Conservation (phyloP, 176 grass and related monocot genomes). For the Tillandsia fasciculata region DNA sequence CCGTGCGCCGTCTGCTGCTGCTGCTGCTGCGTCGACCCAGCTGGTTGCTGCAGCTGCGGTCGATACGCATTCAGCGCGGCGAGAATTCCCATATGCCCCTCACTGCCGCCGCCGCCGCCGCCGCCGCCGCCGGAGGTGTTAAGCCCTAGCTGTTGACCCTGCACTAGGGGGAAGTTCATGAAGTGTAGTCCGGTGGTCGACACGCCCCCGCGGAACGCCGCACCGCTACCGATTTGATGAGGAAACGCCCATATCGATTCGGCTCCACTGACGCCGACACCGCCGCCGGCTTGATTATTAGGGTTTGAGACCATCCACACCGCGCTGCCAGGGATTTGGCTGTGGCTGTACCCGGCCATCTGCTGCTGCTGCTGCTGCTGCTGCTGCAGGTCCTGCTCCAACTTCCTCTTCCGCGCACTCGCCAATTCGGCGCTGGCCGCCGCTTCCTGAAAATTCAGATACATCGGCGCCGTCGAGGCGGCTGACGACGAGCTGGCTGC, state of each 20-base stretch:
- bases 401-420: slow-evolving; percentile 1
- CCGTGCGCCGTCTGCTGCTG: slow-evolving; percentile 34
- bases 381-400: neutral
- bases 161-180: slow-evolving; percentile 81
- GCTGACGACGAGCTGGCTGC: neutral
- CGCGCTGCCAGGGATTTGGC: slow-evolving; percentile 1
- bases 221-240: slow-evolving; percentile 9
- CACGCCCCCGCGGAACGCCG: slow-evolving; percentile 21
- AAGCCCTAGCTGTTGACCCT: slow-evolving; percentile 76
- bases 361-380: slow-evolving; percentile 9
- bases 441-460: slow-evolving; percentile 5
- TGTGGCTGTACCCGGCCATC: slow-evolving; percentile 25
- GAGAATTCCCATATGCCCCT: slow-evolving; percentile 87
- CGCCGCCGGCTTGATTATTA: neutral
- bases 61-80: slow-evolving; percentile 80
- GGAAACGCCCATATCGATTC: slow-evolving; percentile 21
- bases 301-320: slow-evolving; percentile 28
- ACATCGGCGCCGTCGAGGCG: too few relatives aligned
- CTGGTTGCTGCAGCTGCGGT: slow-evolving; percentile 31
- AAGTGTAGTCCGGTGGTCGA: too few relatives aligned
- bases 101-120: slow-evolving; percentile 18
- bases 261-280: neutral
- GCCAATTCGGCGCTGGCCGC: neutral
- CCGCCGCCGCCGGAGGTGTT: slow-evolving; percentile 19
- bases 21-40: slow-evolving; percentile 20